These are phyloP conservation scores for Lathyrus oleraceus DNA, from an alignment of 306 rosid species.

Conservation along the genomic window DNA sequence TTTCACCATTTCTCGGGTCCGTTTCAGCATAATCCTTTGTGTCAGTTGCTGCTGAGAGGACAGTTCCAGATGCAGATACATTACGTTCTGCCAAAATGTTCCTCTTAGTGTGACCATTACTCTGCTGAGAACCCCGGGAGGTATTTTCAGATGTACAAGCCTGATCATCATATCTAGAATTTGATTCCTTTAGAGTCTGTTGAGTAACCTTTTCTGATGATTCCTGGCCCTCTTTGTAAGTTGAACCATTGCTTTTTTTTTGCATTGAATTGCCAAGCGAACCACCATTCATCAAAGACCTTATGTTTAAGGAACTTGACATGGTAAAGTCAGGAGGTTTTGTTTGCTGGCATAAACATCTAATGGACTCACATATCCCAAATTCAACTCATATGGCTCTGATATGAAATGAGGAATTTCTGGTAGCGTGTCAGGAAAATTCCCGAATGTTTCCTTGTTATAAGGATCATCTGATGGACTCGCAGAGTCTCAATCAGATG, in stretches of 20 bases:
- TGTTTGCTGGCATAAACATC: no score
- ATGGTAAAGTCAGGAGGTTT: no score
- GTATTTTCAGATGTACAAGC: constrained; percentile 39
- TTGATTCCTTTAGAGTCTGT: constrained; percentile 38
- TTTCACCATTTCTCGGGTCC: constrained; percentile 47
- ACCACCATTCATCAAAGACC: constrained; percentile 34
- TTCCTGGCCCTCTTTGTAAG: constrained; percentile 34
- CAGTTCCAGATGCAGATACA: constrained; percentile 46
- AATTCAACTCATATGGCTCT: no score
- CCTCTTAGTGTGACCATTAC: constrained; percentile 40
- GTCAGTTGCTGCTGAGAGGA: constrained; percentile 40
- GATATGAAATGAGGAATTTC: no score
- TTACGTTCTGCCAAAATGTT: no score
- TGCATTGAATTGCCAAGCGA: constrained; percentile 38
- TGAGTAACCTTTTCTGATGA: constrained; percentile 36
- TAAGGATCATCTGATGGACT: no score
- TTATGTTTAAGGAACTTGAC: constrained; percentile 48
- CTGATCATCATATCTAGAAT: constrained; percentile 42
- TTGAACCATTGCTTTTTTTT: constrained; percentile 37
- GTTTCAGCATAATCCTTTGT: constrained; percentile 42
- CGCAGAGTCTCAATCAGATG: no score
- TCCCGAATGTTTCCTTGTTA: no score
- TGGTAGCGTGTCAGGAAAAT: no score
- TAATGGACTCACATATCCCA: no score
- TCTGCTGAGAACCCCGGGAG: constrained; percentile 30